phyloP scores from a whole-genome alignment of 257 asterid species.

The Nyctanthes arbortristis region DNA sequence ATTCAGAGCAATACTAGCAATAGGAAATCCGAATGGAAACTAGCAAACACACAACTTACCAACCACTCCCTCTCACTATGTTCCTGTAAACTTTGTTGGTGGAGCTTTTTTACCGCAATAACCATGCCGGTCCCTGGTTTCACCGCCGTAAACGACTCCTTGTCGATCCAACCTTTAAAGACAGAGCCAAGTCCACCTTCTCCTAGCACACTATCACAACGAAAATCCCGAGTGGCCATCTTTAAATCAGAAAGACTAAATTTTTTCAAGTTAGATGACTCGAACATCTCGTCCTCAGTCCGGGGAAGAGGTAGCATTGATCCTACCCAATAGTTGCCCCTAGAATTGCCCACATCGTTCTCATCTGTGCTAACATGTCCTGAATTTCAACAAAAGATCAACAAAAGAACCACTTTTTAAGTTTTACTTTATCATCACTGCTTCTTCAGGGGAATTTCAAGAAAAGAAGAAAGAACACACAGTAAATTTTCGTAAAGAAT shows the following conservation, averaged over 20 bases:
- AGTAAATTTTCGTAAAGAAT: too few species aligned
- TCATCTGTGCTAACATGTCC: constrained; percentile 48
- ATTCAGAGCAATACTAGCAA: too few species aligned
- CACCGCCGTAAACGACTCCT: constrained; percentile 56
- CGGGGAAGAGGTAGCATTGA: constrained; percentile 54
- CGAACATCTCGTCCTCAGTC: constrained; percentile 89
- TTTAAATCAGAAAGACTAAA: constrained; percentile 63
- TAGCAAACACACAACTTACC: too few species aligned
- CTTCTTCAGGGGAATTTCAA: too few species aligned
- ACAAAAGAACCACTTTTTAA: not conserved
- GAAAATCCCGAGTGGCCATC: constrained; percentile 78
- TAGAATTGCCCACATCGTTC: constrained; percentile 31
- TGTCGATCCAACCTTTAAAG: constrained; percentile 91
- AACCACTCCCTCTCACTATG: constrained; percentile 90
- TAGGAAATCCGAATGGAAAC: too few species aligned
- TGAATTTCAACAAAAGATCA: constrained; percentile 40
- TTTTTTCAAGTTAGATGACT: constrained; percentile 68
- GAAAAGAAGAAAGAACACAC: too few species aligned
- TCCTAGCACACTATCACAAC: constrained; percentile 79
- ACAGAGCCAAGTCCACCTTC: too few species aligned
- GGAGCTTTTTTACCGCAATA: constrained; percentile 79
- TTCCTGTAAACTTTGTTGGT: constrained; percentile 75
- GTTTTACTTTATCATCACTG: not conserved
- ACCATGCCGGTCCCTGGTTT: constrained; percentile 78
- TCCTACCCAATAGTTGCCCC: constrained; percentile 39